phyloP scores from a whole-genome alignment of 2,329 filamentous ascomycete genomes.

The Torrubiellomyces zombiae region DNA sequence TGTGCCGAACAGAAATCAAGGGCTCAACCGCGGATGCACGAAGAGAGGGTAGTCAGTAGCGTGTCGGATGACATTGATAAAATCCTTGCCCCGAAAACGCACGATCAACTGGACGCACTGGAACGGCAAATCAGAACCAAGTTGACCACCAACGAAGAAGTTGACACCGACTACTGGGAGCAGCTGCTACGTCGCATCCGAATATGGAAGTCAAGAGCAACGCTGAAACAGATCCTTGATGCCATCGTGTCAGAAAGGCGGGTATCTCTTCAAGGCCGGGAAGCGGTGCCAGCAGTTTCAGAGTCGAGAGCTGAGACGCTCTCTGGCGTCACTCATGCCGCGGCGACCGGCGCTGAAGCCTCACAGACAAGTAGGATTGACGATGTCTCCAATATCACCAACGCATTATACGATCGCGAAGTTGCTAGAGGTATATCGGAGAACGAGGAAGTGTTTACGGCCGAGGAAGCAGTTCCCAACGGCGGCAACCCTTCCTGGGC shows the following conservation, averaged over 20 bases:
- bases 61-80: constrained; percentile 80
- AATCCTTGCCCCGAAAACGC: constrained; percentile 68
- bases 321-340: no score
- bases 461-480: constrained; percentile 59
- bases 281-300: no score
- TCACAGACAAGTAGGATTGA: constrained; percentile 36
- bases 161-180: constrained; percentile 97
- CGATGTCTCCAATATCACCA: constrained; percentile 74
- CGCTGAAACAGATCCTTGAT: constrained; percentile 61
- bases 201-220: constrained; percentile 85
- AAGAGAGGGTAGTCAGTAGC: constrained; percentile 62
- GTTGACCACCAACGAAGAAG: constrained; percentile 72
- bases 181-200: constrained; percentile 70
- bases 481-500: constrained; percentile 59
- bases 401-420: constrained; percentile 80
- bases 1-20: constrained; percentile 61
- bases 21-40: constrained; percentile 39
- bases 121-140: constrained; percentile 80
- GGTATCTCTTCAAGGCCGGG: constrained; percentile 48
- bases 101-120: constrained; percentile 70
- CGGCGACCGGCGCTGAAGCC: no score
- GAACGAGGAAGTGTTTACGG: constrained; percentile 89
- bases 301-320: no score
- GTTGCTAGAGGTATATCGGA: constrained; percentile 81
- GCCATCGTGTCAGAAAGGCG: constrained; percentile 54